A percentile compares a stretch with the other conserved stretches of the same genome.
phyloP scores from a whole-genome alignment of 768 basidiomycete species.

The Mycena vitilis region DNA sequence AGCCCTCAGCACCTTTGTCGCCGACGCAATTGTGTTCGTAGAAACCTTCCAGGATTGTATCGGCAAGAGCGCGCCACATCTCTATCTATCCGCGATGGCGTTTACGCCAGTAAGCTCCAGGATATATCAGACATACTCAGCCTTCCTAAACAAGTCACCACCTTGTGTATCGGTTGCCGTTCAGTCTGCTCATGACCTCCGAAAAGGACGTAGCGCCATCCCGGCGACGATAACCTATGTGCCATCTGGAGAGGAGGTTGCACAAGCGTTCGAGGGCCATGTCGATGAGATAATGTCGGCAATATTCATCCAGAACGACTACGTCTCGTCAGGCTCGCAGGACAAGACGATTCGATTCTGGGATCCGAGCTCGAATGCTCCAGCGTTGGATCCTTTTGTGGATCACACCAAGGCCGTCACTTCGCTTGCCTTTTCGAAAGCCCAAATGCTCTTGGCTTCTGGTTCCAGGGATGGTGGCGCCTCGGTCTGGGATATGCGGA shows the following conservation, averaged over 20 bases:
- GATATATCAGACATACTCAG: constrained; percentile 22
- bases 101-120: constrained; percentile 16
- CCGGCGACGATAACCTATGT: constrained; percentile 1
- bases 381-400: constrained; percentile 12
- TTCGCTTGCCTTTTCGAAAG: constrained; percentile 27
- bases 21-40: constrained; percentile 24
- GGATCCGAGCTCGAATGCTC: constrained; percentile 14
- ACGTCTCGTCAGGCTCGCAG: constrained; percentile 24
- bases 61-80: constrained; percentile 31
- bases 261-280: constrained; percentile 22
- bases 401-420: constrained; percentile 18
- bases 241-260: not conserved
- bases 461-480: constrained; percentile 24
- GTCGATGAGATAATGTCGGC: constrained; percentile 13
- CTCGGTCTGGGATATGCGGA: constrained; percentile 26
- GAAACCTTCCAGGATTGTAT: constrained; percentile 26
- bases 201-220: constrained; percentile 5
- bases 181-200: constrained; percentile 17
- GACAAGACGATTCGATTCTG: constrained; percentile 31
- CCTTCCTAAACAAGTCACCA: not conserved
- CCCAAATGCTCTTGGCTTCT: constrained; percentile 17
- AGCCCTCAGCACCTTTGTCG: not conserved
- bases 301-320: constrained; percentile 8
- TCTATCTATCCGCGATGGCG: constrained; percentile 30
- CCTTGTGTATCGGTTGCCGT: constrained; percentile 3